These are phyloP conservation scores for Yarrowia osloensis DNA, from an alignment of 805 yeast genomes.

Conservation along the genomic window DNA sequence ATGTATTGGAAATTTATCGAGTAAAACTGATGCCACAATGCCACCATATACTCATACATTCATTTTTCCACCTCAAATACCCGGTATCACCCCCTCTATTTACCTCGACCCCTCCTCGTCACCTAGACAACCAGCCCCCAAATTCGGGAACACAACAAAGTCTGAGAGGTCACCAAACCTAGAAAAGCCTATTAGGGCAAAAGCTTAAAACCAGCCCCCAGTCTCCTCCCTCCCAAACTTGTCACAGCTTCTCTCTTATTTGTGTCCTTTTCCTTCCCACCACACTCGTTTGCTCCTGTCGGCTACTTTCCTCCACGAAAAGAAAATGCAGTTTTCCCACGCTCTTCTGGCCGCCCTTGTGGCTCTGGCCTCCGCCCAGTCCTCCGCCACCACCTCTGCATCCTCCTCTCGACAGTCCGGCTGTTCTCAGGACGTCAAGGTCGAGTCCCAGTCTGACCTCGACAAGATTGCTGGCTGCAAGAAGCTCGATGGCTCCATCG, in stretches of 20 bases:
- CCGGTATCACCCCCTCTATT: not conserved
- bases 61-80: not conserved
- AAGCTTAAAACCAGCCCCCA: conserved; percentile 26
- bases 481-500: conserved; percentile 77
- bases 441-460: conserved; percentile 77
- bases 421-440: conserved; percentile 56
- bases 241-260: conserved; percentile 19
- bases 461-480: conserved; percentile 72
- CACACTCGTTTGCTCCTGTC: conserved; percentile 27
- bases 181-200: not conserved
- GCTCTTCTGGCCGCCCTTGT: conserved; percentile 30
- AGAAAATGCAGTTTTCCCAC: conserved; percentile 22
- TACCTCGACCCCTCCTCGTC: not conserved
- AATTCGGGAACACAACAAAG: conserved; percentile 4
- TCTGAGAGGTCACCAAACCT: not conserved
- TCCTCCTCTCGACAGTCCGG: conserved; percentile 43
- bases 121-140: conserved; percentile 13
- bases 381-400: conserved; percentile 54
- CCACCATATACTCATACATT: no score
- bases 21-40: no score
- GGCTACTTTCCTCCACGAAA: not conserved
- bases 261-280: conserved; percentile 25
- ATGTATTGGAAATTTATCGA: no score
- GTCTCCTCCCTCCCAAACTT: conserved; percentile 8
- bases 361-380: conserved; percentile 30